These are phyloP conservation scores for Candolleomyces aberdarensis DNA, from an alignment of 768 basidiomycete genomes.

Conservation along the genomic window DNA sequence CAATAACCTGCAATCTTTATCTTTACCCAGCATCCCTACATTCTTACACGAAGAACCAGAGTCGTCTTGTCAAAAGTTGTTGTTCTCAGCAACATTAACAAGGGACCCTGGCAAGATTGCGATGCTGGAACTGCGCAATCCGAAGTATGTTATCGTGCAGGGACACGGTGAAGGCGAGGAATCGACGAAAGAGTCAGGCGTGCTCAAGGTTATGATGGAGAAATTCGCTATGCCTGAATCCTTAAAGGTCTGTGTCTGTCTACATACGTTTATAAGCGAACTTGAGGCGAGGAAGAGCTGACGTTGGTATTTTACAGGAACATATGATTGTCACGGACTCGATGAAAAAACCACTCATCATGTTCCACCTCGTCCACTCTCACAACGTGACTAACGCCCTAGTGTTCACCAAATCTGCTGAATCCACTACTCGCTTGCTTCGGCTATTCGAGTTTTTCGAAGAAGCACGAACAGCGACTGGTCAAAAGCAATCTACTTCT, in stretches of 20 bases:
- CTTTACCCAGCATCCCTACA: slow-evolving; percentile 36
- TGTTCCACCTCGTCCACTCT: slow-evolving; percentile 80
- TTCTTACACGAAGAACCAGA: slow-evolving; percentile 57
- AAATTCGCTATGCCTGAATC: slow-evolving; percentile 80
- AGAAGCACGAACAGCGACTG: slow-evolving; percentile 29
- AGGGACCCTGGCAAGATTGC: slow-evolving; percentile 92
- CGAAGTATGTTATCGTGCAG: slow-evolving; percentile 88
- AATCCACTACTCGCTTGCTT: slow-evolving; percentile 82
- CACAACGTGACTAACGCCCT: slow-evolving; percentile 65
- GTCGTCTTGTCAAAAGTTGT: slow-evolving; percentile 84
- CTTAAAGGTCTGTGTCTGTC: slow-evolving; percentile 59
- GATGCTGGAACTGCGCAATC: slow-evolving; percentile 69
- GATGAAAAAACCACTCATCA: slow-evolving; percentile 80
- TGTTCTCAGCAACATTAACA: slow-evolving; percentile 96
- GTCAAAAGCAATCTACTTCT: too few species aligned
- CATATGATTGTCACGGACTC: slow-evolving; percentile 81
- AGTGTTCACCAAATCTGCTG: slow-evolving; percentile 96
- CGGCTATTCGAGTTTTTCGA: slow-evolving; percentile 82
- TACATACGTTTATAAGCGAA: background rate
- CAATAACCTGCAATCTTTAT: slow-evolving; percentile 44
- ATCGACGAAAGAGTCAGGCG: slow-evolving; percentile 27
- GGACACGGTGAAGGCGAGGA: slow-evolving; percentile 30
- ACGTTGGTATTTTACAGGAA: too few species aligned
- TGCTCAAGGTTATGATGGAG: slow-evolving; percentile 62
- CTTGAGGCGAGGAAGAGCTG: too few species aligned